Percentiles rank a stretch among this genome's conserved stretches.
phyloP scores from a whole-genome alignment of 2,329 filamentous ascomycete species.

The Talaromyces islandicus region DNA sequence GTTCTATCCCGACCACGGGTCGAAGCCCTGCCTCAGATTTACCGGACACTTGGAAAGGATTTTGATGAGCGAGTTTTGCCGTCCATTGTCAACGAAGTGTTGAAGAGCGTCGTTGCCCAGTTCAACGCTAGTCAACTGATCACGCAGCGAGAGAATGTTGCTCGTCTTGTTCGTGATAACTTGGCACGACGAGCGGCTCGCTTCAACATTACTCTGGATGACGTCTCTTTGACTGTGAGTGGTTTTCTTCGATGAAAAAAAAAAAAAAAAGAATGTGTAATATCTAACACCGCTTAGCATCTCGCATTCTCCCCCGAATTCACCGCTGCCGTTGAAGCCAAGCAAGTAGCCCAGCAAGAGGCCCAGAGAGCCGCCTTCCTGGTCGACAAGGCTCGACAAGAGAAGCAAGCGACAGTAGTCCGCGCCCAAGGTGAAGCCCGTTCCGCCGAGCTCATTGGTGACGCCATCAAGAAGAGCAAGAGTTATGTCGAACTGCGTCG shows the following conservation, averaged over 20 bases:
- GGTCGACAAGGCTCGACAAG: conserved; percentile 96
- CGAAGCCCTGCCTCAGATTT: conserved; percentile 89
- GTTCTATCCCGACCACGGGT: conserved; percentile 88
- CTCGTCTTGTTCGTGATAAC: conserved; percentile 85
- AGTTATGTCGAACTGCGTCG: conserved; percentile 95
- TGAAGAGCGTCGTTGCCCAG: conserved; percentile 97
- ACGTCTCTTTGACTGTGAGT: conserved; percentile 89
- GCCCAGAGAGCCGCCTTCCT: conserved; percentile 95
- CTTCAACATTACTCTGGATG: conserved; percentile 96
- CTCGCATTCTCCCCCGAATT: conserved; percentile 65
- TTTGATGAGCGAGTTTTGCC: conserved; percentile 96
- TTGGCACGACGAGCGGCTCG: conserved; percentile 81
- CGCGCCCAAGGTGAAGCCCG: conserved; percentile 98
- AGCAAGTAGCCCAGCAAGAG: conserved; percentile 75
- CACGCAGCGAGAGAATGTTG: conserved; percentile 97
- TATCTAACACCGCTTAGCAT: conserved; percentile 40
- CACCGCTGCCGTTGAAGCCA: conserved; percentile 63
- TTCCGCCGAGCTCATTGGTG: conserved; percentile 94
- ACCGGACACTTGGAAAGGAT: conserved; percentile 88
- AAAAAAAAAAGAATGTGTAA: background rate
- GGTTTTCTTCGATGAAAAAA: background rate
- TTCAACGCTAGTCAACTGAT: conserved; percentile 99
- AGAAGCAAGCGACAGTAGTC: conserved; percentile 98
- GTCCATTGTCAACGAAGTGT: conserved; percentile 96
- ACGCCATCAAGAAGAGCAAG: conserved; percentile 99